Base-by-base conservation (phyloP, 805 yeast genomes). In the Candida maris region DNA sequence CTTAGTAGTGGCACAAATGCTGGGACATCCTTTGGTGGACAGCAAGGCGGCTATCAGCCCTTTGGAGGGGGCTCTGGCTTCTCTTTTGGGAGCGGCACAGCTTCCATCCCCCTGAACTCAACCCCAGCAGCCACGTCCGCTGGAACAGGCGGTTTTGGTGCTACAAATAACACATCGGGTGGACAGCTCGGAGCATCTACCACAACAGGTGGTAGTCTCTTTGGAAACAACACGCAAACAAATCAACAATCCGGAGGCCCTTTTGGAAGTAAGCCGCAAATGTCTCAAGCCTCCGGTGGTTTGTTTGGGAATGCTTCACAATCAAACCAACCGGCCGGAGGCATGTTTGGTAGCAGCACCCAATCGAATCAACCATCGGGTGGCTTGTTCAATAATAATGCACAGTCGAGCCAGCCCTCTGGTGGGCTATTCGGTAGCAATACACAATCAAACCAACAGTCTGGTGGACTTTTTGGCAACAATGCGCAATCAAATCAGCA, bases 381-480 rank as follows among this genome's bases (percentile, higher is more conserved):
- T 21, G 46, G 46, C 19, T 29, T 24, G 4, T 13, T 34, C 41
- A 34, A 39, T 35, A 39, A 21, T 40, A 39, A 24, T 30, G 13
- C 26, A 41, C 24, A 19, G 36, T 24, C 18, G 27, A 24, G 9
- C 32, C 29, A 41, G 43, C 12, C 44, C 42, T 15, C 34, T 45
- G 17, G 20, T 15, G 19, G 19, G 6, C 7, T 8, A 14, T 10
- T 17, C 7, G 31, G 31, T 13, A 15, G 13, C 32, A 23, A 33
- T 16, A 36, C 17, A 27, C 35, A 40, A 1, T 39, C 33, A 18
- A 28, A 26, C 1, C n/a, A n/a, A n/a, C n/a, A n/a, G n/a, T 36
- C 39, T 8, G 19, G 19, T 13, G 24, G 33, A 6, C 32, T 27
- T 22, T 41, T 46, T 41, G 51, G 51, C 15, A 31, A 33, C 18